A percentile compares a stretch with the other conserved stretches of the same genome.
phyloP scores from a whole-genome alignment of 768 basidiomycete species.

The Russula brevipes region DNA sequence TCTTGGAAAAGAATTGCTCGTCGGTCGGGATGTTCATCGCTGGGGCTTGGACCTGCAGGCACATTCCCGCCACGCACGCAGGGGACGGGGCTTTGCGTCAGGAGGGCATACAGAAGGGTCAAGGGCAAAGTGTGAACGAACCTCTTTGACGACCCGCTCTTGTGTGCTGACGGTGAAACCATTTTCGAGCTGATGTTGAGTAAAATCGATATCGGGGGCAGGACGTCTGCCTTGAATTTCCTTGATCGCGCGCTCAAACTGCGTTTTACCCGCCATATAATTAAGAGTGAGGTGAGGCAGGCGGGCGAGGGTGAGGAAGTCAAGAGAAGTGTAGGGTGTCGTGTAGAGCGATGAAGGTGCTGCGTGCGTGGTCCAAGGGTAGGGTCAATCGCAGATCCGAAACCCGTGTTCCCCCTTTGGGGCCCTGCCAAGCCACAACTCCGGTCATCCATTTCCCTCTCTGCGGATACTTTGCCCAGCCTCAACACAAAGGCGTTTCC shows the following conservation, averaged over 20 bases:
- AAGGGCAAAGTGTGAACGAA: slow-evolving; percentile 35
- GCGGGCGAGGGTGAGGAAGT: too few species aligned
- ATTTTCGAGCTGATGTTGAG: slow-evolving; percentile 88
- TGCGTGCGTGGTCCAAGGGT: too few species aligned
- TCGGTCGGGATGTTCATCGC: slow-evolving; percentile 89
- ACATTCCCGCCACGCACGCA: background rate
- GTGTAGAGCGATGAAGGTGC: too few species aligned
- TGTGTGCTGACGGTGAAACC: slow-evolving; percentile 90
- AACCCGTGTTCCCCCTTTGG: too few species aligned
- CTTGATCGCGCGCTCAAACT: slow-evolving; percentile 62
- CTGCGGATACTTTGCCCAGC: too few species aligned
- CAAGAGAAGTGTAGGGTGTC: too few species aligned
- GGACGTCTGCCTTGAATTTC: slow-evolving; percentile 49
- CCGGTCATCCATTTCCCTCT: too few species aligned
- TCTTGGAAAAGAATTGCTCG: slow-evolving; percentile 84
- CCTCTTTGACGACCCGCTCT: slow-evolving; percentile 95
- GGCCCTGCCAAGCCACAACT: too few species aligned
- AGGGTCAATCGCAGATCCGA: too few species aligned
- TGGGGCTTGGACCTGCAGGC: slow-evolving; percentile 89
- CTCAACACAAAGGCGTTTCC: too few species aligned
- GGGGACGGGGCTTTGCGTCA: background rate
- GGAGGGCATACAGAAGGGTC: too few species aligned
- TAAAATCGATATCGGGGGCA: slow-evolving; percentile 75
- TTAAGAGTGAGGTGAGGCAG: too few species aligned
- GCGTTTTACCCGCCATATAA: slow-evolving; percentile 23